Evolutionary conservation across 306 rosid species (phyloP).

Genomic region (Lithocarpus polystachyus): DNA sequence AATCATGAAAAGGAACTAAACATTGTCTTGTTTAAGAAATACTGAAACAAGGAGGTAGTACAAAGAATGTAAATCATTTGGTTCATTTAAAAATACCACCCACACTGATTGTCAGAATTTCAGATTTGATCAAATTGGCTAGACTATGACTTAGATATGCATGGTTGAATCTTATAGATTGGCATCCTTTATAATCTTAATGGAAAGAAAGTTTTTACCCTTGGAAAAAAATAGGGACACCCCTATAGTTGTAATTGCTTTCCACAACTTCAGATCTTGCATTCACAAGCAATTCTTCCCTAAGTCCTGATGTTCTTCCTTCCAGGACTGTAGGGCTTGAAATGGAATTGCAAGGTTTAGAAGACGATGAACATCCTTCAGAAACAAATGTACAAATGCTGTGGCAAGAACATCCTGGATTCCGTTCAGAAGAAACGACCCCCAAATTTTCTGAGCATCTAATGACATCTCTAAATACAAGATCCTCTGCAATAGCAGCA

Average conservation of each 20-base stretch:
- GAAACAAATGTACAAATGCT: constrained; percentile 17
- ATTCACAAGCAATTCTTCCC: constrained; percentile 28
- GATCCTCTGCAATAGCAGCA: constrained; percentile 60
- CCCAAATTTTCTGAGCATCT: constrained; percentile 24
- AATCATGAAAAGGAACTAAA: not conserved
- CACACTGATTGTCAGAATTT: not conserved
- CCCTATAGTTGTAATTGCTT: constrained; percentile 7
- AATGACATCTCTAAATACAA: constrained; percentile 49
- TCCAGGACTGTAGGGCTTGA: constrained; percentile 31
- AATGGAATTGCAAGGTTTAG: constrained; percentile 15
- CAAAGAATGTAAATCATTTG: not conserved
- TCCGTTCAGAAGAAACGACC: constrained; percentile 24
- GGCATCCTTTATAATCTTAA: not conserved
- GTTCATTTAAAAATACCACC: not conserved
- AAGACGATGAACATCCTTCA: constrained; percentile 30
- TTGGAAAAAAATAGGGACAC: constrained; percentile 29
- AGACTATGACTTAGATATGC: not conserved
- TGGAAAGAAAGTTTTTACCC: constrained; percentile 29
- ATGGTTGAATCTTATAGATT: not conserved
- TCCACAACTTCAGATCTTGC: constrained; percentile 26
- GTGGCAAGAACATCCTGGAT: constrained; percentile 21
- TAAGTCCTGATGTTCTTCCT: constrained; percentile 23
- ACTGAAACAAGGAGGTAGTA: not conserved
- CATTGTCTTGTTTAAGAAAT: not conserved
- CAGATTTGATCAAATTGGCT: not conserved